Evolutionary conservation across 192 early-diverging fungal species (phyloP), one percentile per base, ranked within the genome.

Genomic region (Gryganskiella cystojenkinii): DNA sequence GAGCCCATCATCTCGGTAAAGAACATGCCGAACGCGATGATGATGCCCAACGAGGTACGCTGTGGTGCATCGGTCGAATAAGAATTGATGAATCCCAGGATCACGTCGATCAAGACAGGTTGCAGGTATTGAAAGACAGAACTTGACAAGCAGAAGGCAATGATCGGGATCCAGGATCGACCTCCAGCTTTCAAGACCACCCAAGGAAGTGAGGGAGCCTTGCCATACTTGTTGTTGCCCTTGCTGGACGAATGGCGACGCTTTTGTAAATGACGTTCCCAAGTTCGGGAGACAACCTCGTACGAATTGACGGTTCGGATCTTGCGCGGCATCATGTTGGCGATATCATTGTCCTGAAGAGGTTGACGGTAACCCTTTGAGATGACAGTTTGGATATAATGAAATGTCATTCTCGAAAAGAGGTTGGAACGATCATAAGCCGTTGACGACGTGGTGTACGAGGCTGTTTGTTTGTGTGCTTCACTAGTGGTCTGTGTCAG

Each of bases 351-450:
- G 3, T 70, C 64, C 10, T 64, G 25, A 0, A 65, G 10, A 7
- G 53, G 58, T 1, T 51, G 57, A n/a, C 63, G 52, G 42, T 67
- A 82, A 0, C 80, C 80, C 10, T 37, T 50, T 2, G 58, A 54
- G 28, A 82, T 62, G 43, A 71, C 30, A 2, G 37, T 64, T 9
- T 82, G 72, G 25, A 82, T 37, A 49, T 70, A 82, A 19, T 76
- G 61, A 52, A 75, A 82, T 7, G 37, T 52, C 33, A 82, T 22
- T 3, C 72, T 56, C 2, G 72, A 76, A 28, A 82, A 67, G 4
- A 82, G 25, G 27, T 76, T 82, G 35, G 80, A 30, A n/a, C 57
- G 72, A 17, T 76, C 64, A n/a, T 78, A 74, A 4, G 73, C 59
- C 17, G 73, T 64, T 19, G 73, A 40, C 5, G 5, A 5, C 5